phyloP scores from a whole-genome alignment of 2,329 filamentous ascomycete species.

The Hypoxylon sp. region DNA sequence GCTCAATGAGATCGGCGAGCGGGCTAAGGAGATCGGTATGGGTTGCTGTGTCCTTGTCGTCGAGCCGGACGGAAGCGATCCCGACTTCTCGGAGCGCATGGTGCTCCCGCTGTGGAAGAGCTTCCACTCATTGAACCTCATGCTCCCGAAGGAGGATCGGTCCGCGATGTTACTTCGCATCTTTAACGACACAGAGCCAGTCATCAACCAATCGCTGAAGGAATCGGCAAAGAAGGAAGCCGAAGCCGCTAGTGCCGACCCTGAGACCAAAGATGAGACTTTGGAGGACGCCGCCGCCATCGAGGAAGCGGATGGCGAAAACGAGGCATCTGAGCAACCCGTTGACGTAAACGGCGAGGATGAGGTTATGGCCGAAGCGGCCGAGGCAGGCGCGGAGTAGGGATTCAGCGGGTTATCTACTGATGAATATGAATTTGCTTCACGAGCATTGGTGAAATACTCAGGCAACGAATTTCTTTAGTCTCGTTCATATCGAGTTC shows the following conservation, averaged over 20 bases:
- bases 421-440: background rate
- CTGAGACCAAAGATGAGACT: constrained; percentile 56
- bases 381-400: constrained; percentile 16
- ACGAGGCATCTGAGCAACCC: constrained; percentile 18
- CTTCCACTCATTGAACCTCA: constrained; percentile 91
- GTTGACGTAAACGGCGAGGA: constrained; percentile 20
- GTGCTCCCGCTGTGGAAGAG: constrained; percentile 95
- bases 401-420: background rate
- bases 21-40: constrained; percentile 76
- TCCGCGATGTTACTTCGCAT: constrained; percentile 91
- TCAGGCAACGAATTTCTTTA: background rate
- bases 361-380: constrained; percentile 28
- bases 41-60: constrained; percentile 93
- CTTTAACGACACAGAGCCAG: constrained; percentile 88
- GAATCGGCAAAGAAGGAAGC: constrained; percentile 63
- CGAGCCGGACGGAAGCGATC: constrained; percentile 77
- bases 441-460: background rate
- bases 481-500: background rate
- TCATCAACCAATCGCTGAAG: constrained; percentile 78
- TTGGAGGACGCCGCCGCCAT: constrained; percentile 46
- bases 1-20: constrained; percentile 89
- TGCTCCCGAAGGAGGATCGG: constrained; percentile 97
- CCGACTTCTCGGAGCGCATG: constrained; percentile 80
- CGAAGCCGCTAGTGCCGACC: constrained; percentile 51
- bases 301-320: constrained; percentile 37